Evolutionary conservation across 257 asterid species (phyloP), one percentile per base, ranked within the genome.

Genomic region (Galeopsis tetrahit): DNA sequence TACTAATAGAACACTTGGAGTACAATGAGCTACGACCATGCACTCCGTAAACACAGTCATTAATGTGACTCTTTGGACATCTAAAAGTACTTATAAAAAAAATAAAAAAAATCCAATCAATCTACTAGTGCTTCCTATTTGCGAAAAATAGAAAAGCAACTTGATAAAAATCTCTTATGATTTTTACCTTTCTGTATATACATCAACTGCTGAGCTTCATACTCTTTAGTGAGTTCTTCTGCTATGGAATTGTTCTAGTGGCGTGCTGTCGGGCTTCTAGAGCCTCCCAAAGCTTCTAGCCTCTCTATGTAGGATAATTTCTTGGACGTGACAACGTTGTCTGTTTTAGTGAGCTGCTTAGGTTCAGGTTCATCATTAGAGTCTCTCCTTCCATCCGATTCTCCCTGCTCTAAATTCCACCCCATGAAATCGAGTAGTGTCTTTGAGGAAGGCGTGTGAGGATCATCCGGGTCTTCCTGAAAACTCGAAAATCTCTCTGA

Each of bases 261-360:
- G 44, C 98, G 93, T 9, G 96, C 87, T 8, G 90, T 83, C 17
- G 97, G 98, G 84, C 97, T 94, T 85, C 91, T 87, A 31, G 81
- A 57, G 69, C 89, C 94, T 21, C 92, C 97, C 77, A 90, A 77
- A 68, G 73, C 74, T 78, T 88, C 98, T 81, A 93, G 86, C 78
- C 76, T 75, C 69, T 85, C 87, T 56, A 82, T 80, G 83, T 91
- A 93, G 60, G 96, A 87, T 62, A 83, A 33, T 78, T 71, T 87
- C 86, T 85, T 89, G 88, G 67, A 81, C 70, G 91, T 70, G 66
- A 57, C 64, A 59, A 83, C 10, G 66, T 63, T 64, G 0, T 82
- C 75, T 39, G 87, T 82, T 79, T 85, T 87, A 67, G 66, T 35
- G 55, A 67, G 68, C 3, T 51, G 28, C 72, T 80, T 74, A 0